Conservation (phyloP, 2,329 filamentous ascomycete genomes). For the Pseudocercospora macadamiae region DNA sequence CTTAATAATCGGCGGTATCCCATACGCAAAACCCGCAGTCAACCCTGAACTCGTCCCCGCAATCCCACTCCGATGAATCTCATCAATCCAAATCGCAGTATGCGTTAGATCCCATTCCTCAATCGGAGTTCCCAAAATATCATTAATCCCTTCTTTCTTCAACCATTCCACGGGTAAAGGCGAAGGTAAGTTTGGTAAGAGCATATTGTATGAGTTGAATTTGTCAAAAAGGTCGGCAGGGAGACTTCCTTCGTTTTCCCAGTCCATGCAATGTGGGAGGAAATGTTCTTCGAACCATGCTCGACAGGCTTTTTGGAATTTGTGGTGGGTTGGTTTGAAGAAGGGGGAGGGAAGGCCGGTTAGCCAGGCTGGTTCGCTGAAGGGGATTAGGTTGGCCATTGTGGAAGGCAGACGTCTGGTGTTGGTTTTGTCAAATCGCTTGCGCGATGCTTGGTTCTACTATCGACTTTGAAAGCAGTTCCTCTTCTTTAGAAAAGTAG, state of each 20-base stretch:
- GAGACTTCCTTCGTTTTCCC: constrained; percentile 26
- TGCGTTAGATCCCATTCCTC: constrained; percentile 76
- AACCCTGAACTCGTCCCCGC: constrained; percentile 64
- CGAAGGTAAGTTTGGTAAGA: constrained; percentile 69
- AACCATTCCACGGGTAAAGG: constrained; percentile 70
- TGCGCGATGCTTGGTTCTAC: neutral
- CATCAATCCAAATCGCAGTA: constrained; percentile 68
- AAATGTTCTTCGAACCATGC: constrained; percentile 30
- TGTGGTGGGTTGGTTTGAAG: constrained; percentile 26
- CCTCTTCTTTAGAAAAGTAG: too few species aligned
- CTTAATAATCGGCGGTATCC: constrained; percentile 70
- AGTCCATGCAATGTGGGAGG: constrained; percentile 27
- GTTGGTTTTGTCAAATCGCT: constrained; percentile 8
- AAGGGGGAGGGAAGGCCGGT: constrained; percentile 26
- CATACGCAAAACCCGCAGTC: constrained; percentile 71
- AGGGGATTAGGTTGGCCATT: constrained; percentile 26
- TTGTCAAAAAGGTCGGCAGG: constrained; percentile 64
- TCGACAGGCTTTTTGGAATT: constrained; percentile 27
- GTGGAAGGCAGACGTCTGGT: too few species aligned
- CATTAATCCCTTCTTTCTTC: constrained; percentile 64
- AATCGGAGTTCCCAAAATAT: constrained; percentile 67
- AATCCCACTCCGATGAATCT: constrained; percentile 69
- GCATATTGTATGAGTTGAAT: constrained; percentile 68
- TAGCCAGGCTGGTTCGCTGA: constrained; percentile 27
- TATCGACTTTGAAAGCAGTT: too few species aligned